These are phyloP conservation scores for Geoglossum glabrum DNA, from an alignment of 495 filamentous ascomycete genomes.

Conservation along the genomic window DNA sequence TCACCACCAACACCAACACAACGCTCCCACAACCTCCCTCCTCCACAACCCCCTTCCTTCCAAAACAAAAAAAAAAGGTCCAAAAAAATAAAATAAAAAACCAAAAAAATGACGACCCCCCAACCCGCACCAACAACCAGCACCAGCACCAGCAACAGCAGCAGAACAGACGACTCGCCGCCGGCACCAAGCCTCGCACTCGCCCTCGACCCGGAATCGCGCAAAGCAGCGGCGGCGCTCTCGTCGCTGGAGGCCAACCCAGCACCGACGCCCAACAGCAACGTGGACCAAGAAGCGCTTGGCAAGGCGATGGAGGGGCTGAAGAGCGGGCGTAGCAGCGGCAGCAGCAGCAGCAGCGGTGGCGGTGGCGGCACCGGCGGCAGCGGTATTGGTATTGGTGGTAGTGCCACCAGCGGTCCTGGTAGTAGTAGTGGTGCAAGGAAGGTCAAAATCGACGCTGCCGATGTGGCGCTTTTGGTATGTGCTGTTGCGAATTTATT, in stretches of 20 bases:
- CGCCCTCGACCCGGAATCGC: slow-evolving; percentile 53
- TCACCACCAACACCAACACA: no score
- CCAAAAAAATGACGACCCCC: no score
- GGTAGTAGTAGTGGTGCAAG: slow-evolving; percentile 15
- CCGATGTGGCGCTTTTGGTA: slow-evolving; percentile 47
- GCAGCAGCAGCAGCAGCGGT: slow-evolving; percentile 68
- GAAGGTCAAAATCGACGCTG: slow-evolving; percentile 41
- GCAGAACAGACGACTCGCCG: no score
- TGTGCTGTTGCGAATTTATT: slow-evolving; percentile 10
- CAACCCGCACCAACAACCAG: no score
- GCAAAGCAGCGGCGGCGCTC: slow-evolving; percentile 76
- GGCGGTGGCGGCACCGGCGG: slow-evolving; percentile 66
- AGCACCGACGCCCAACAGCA: slow-evolving; percentile 24
- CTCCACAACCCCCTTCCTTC: no score
- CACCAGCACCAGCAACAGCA: no score
- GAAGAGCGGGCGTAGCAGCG: slow-evolving; percentile 27
- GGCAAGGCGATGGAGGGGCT: no score
- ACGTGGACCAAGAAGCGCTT: no score
- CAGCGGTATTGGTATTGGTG: slow-evolving; percentile 66
- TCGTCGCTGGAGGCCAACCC: slow-evolving; percentile 38
- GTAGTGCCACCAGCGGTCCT: slow-evolving; percentile 19
- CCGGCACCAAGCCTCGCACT: neutral
- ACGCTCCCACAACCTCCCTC: no score
- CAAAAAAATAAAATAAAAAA: no score
- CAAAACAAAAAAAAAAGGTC: no score